A percentile compares a stretch with the other conserved stretches of the same genome.
Evolutionary conservation across 108 stramenopile genomes (phyloP).

Genomic region (Cylindrotheca fusiformis): DNA sequence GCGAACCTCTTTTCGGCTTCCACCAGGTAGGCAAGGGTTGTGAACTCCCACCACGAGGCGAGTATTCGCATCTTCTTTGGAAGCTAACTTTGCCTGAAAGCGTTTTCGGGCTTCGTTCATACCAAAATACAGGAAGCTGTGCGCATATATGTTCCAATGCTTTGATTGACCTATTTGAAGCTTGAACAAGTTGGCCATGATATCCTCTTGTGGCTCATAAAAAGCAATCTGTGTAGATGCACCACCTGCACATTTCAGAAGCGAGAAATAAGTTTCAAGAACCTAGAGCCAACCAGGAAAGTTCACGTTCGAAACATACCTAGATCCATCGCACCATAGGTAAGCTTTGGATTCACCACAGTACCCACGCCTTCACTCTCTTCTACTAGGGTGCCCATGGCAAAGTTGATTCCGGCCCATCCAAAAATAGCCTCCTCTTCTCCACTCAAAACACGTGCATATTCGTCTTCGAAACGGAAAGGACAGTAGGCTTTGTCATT

Average conservation of each 20-base stretch:
- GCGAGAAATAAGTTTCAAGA: too few relatives aligned
- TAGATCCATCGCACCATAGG: slow-evolving; percentile 88
- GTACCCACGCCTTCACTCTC: slow-evolving; percentile 62
- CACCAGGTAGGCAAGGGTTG: slow-evolving; percentile 79
- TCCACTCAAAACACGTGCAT: slow-evolving; percentile 81
- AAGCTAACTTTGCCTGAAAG: slow-evolving; percentile 35
- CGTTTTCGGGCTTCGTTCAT: slow-evolving; percentile 65
- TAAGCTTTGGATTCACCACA: slow-evolving; percentile 44
- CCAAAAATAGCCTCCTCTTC: slow-evolving; percentile 94
- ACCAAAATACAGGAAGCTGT: slow-evolving; percentile 90
- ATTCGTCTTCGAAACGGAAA: slow-evolving; percentile 71
- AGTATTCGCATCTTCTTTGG: slow-evolving; percentile 16
- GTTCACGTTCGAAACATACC: too few relatives aligned
- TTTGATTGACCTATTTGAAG: slow-evolving; percentile 82
- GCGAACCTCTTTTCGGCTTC: slow-evolving; percentile 29
- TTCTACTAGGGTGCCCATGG: slow-evolving; percentile 61
- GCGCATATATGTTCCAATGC: slow-evolving; percentile 89
- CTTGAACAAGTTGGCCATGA: slow-evolving; percentile 75
- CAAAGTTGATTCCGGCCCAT: slow-evolving; percentile 83
- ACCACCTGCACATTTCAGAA: too few relatives aligned
- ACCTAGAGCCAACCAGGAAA: too few relatives aligned
- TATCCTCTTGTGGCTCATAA: slow-evolving; percentile 70
- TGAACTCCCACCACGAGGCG: slow-evolving; percentile 49
- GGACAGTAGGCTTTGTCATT: slow-evolving; percentile 48
- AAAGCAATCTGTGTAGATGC: slow-evolving; percentile 90